Base-by-base conservation (phyloP, 352 stramenopile genomes). In the Globisporangium recalcitrans region DNA sequence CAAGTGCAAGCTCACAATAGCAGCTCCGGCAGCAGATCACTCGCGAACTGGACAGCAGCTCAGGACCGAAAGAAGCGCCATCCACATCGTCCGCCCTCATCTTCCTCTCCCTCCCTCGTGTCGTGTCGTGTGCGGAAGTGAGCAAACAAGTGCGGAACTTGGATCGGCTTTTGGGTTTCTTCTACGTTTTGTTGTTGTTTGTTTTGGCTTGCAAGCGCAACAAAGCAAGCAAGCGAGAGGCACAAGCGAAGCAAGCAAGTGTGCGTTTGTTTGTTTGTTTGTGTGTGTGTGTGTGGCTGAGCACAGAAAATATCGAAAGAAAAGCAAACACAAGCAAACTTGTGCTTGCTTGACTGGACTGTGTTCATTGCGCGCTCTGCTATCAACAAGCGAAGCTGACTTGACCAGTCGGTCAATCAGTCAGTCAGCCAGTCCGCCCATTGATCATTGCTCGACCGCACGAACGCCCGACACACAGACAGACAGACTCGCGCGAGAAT, bases 271-370 rank as follows among this genome's bases (percentile, higher is more conserved):
- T 53, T 29, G 47, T n/a, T 32, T n/a, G 47, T 13, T 26, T 26
- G n/a, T 26, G 8, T 49, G 42, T 49, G 9, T 49, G n/a, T 4
- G 5, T n/a, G 27, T 52, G 48, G 19, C 16, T 29, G 36, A 56
- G 2, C 51, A 42, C 51, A 56, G 2, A 31, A 56, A 54, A 56
- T 42, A 56, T 56, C 51, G 51, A 56, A 56, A 56, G 49, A 56
- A 56, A 56, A 42, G 51, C 51, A 55, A n/a, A n/a, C n/a, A n/a
- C n/a, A n/a, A n/a, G n/a, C n/a, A n/a, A n/a, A n/a, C n/a, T n/a
- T n/a, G n/a, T n/a, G n/a, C n/a, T n/a, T n/a, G n/a, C n/a, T n/a
- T n/a, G n/a, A n/a, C n/a, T n/a, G n/a, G n/a, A n/a, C n/a, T n/a
- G n/a, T n/a, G 32, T 38, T 38, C 32, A 10, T 38, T 40, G 14